Base-by-base conservation (phyloP, 345 rosid species). In the Linum trigynum region DNA sequence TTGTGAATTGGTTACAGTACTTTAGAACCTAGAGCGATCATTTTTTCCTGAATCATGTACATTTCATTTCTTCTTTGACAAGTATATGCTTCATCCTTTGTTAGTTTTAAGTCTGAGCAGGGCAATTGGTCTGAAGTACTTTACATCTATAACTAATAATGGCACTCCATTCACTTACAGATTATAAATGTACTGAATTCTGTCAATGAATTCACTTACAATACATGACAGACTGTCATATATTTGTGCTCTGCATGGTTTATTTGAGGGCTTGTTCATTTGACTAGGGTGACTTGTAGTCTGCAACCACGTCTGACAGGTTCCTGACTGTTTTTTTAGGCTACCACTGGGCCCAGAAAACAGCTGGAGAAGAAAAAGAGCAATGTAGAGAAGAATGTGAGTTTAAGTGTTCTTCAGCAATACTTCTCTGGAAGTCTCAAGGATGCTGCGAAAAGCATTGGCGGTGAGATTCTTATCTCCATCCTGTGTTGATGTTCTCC, bases 361-460 rank as follows among this genome's bases (percentile, higher is more conserved):
- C 77, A 58, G 69, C 51, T 60, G 23, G 91, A 87, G 78, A 92
- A 86, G 76, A 89, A 83, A 79, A 83, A 78, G 78, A 86, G 75
- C 74, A 82, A 86, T 45, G 79, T 88, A 6, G 98, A 89, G 83
- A 92, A 90, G 81, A 85, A 75, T 72, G 97, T 90, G 76, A 92
- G 88, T 80, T 78, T 89, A 75, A 75, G 83, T 67, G 88, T 87
- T 74, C 98, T 91, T 59, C 92, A 84, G 77, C 92, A 87, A 68
- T 84, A 91, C 73, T 91, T 91, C 74, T 83, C 92, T 16, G 96
- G 98, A 72, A 91, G 96, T 79, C 80, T 91, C 62, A 91, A 91
- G 78, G 92, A 87, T 81, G 98, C 98, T 75, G 95, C 98, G 48
- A 91, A 89, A 82, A 82, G 90, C 77, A 85, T 91, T 71, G 90